These are phyloP conservation scores for Diaporthe capsici DNA, from an alignment of 2,329 filamentous ascomycete genomes.

Conservation along the genomic window DNA sequence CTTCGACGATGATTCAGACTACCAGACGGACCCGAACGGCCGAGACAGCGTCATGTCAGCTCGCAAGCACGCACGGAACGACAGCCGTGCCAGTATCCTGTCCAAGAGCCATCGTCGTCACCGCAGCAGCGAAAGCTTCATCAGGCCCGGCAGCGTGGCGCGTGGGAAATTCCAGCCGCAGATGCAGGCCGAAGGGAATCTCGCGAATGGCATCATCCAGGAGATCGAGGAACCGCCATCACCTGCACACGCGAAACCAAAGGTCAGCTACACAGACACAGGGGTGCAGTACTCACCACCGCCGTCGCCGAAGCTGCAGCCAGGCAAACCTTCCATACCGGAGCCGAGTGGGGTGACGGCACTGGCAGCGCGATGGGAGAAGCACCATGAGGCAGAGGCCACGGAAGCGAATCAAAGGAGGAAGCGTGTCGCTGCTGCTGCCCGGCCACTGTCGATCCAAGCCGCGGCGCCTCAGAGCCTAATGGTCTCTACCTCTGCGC, in stretches of 20 bases:
- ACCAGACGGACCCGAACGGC: constrained; percentile 79
- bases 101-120: constrained; percentile 67
- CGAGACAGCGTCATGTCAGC: constrained; percentile 73
- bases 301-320: constrained; percentile 73
- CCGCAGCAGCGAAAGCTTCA: constrained; percentile 71
- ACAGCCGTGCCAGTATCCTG: constrained; percentile 70
- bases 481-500: constrained; percentile 77
- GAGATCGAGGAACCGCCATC: constrained; percentile 60
- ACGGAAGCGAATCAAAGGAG: constrained; percentile 81
- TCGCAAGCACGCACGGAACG: constrained; percentile 64
- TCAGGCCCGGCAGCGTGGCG: constrained; percentile 67
- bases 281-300: constrained; percentile 88
- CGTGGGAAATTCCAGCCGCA: constrained; percentile 69
- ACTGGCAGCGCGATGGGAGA: constrained; percentile 54
- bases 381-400: constrained; percentile 59
- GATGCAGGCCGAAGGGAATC: constrained; percentile 59
- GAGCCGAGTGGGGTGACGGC: constrained; percentile 53
- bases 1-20: constrained; percentile 84
- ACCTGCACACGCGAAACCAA: constrained; percentile 53
- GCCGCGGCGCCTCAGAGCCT: constrained; percentile 52
- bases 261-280: constrained; percentile 77
- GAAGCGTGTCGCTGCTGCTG: constrained; percentile 72
- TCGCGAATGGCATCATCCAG: constrained; percentile 66
- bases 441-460: constrained; percentile 65
- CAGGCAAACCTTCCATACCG: constrained; percentile 57